Conservation (phyloP, 2,329 filamentous ascomycete species). For the Phaeosphaeriaceae sp. region DNA sequence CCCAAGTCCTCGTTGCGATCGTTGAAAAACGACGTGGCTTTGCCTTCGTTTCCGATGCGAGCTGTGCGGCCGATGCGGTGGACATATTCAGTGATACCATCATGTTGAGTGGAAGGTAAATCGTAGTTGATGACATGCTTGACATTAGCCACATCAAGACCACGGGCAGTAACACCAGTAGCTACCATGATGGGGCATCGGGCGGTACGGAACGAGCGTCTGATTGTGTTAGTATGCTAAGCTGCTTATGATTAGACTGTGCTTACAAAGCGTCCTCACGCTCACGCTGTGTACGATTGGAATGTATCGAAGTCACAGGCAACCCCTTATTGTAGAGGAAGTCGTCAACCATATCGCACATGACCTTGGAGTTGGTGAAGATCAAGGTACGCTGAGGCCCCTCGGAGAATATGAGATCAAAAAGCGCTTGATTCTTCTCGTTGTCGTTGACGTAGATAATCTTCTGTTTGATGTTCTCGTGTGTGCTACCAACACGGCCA, state of each 20-base stretch:
- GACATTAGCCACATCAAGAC: constrained; percentile 85
- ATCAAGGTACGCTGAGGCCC: constrained; percentile 81
- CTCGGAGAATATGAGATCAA: constrained; percentile 73
- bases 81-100: constrained; percentile 92
- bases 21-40: constrained; percentile 89
- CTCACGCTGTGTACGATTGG: constrained; percentile 85
- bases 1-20: constrained; percentile 76
- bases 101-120: constrained; percentile 73
- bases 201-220: constrained; percentile 78
- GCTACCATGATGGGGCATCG: constrained; percentile 80
- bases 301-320: constrained; percentile 87
- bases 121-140: constrained; percentile 95
- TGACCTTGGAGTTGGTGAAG: constrained; percentile 83
- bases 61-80: constrained; percentile 96
- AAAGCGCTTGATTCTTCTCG: constrained; percentile 73
- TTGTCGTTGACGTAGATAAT: constrained; percentile 70
- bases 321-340: constrained; percentile 80
- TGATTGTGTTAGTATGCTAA: constrained; percentile 31
- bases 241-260: background rate
- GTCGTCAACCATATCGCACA: constrained; percentile 85
- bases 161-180: constrained; percentile 85
- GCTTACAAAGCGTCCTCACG: constrained; percentile 85
- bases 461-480: constrained; percentile 80
- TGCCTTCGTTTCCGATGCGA: constrained; percentile 84
- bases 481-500: constrained; percentile 83